Percentiles rank a stretch among this genome's conserved stretches.
Evolutionary conservation across 306 rosid species (phyloP).

Genomic region (Arachis hypogaea): DNA sequence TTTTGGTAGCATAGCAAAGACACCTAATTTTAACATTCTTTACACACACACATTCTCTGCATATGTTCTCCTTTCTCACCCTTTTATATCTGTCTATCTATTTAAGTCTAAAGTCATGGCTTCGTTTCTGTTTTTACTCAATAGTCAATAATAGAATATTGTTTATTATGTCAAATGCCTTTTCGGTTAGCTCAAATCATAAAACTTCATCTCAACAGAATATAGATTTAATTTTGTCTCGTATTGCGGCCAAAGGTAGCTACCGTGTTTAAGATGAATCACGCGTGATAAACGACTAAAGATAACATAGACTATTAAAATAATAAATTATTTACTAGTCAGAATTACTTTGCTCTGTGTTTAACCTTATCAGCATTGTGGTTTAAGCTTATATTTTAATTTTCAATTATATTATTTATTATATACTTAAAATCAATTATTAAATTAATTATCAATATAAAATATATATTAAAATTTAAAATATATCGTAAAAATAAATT

Average conservation of each 20-base stretch:
- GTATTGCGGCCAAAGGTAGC: not conserved
- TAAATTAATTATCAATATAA: too few species aligned
- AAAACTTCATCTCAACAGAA: not conserved
- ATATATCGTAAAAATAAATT: too few species aligned
- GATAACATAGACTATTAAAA: too few species aligned
- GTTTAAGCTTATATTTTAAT: too few species aligned
- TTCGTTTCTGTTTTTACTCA: conserved; percentile 16
- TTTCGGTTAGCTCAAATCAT: conserved; percentile 38
- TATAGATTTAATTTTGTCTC: conserved; percentile 3
- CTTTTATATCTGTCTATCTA: conserved; percentile 16
- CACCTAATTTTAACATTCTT: conserved; percentile 27
- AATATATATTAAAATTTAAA: too few species aligned
- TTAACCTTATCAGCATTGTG: not conserved
- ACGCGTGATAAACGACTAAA: not conserved
- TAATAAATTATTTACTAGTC: too few species aligned
- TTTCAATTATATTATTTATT: too few species aligned
- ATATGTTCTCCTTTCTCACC: conserved; percentile 1
- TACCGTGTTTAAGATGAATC: conserved; percentile 4
- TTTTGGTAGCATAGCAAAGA: conserved; percentile 33
- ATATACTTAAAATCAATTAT: too few species aligned
- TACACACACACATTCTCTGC: not conserved
- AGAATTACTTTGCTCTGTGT: too few species aligned
- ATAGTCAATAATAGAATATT: conserved; percentile 11
- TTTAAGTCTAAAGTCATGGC: conserved; percentile 6
- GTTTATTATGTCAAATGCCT: conserved; percentile 19